Conservation (phyloP, 148 eudicot genomes). For the Heliosperma pusillum region DNA sequence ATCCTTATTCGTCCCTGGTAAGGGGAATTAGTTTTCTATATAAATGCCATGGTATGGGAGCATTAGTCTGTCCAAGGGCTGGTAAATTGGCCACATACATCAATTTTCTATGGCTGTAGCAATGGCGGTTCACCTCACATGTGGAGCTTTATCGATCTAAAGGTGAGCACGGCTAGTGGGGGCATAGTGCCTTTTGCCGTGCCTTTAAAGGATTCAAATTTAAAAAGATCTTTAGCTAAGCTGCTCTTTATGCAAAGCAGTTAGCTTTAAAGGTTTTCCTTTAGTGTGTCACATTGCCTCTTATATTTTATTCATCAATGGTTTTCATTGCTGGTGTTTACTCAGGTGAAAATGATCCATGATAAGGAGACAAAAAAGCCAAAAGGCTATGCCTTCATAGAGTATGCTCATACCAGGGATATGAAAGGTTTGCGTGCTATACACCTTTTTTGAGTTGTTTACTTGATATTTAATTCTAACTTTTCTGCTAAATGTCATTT, state of each 20-base stretch:
- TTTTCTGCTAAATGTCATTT: constrained; percentile 2
- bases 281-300: constrained; percentile 11
- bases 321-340: constrained; percentile 16
- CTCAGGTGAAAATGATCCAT: constrained; percentile 74
- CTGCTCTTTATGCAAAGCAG: constrained; percentile 19
- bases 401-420: constrained; percentile 90
- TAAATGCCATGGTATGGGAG: constrained; percentile 80
- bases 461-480: neutral
- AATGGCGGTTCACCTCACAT: constrained; percentile 70
- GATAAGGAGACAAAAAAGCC: constrained; percentile 82
- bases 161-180: constrained; percentile 99
- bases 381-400: constrained; percentile 95
- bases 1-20: constrained; percentile 61
- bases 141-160: constrained; percentile 61
- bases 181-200: constrained; percentile 97
- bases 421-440: constrained; percentile 77
- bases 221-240: constrained; percentile 14
- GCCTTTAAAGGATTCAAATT: constrained; percentile 60
- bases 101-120: constrained; percentile 60
- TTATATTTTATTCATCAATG: constrained; percentile 25
- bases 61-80: constrained; percentile 50
- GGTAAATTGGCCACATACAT: constrained; percentile 58
- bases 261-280: constrained; percentile 3
- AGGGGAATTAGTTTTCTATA: constrained; percentile 64
- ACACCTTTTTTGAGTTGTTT: neutral